Percentiles rank a stretch among this genome's conserved stretches.
Conservation (phyloP, 495 filamentous ascomycete species). For the Ramalina peruviana region DNA sequence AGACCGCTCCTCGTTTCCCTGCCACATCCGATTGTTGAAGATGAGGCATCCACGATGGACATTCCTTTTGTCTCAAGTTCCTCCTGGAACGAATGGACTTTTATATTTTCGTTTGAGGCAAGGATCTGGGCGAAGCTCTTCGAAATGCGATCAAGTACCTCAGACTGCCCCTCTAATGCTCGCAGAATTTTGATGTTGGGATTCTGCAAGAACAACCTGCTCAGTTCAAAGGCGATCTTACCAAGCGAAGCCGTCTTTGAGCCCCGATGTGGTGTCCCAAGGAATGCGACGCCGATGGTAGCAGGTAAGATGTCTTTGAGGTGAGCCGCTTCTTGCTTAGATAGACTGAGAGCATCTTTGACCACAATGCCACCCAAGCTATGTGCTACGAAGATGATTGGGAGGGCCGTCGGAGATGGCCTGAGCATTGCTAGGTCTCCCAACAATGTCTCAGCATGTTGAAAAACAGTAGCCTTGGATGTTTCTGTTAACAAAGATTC, state of each 20-base stretch:
- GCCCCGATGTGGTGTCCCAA: slow-evolving; percentile 74
- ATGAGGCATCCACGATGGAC: slow-evolving; percentile 49
- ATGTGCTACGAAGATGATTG: slow-evolving; percentile 34
- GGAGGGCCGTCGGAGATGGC: slow-evolving; percentile 12
- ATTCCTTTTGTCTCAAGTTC: slow-evolving; percentile 12
- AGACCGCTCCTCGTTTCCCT: slow-evolving; percentile 63
- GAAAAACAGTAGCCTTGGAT: slow-evolving; percentile 59
- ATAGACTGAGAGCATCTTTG: slow-evolving; percentile 20
- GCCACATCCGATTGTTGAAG: slow-evolving; percentile 58
- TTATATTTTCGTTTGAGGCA: slow-evolving; percentile 41
- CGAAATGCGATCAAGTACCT: slow-evolving; percentile 37
- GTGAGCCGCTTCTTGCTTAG: slow-evolving; percentile 8
- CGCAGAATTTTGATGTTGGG: slow-evolving; percentile 40
- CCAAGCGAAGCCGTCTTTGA: slow-evolving; percentile 64
- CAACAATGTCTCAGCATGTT: slow-evolving; percentile 68
- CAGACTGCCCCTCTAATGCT: slow-evolving; percentile 59
- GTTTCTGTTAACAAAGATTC: slow-evolving; percentile 41
- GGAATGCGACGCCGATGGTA: slow-evolving; percentile 68
- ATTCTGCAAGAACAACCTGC: slow-evolving; percentile 39
- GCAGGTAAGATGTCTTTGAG: slow-evolving; percentile 19
- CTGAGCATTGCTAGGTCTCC: slow-evolving; percentile 38
- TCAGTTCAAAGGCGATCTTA: slow-evolving; percentile 52
- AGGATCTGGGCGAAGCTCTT: slow-evolving; percentile 14
- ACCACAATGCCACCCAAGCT: slow-evolving; percentile 40
- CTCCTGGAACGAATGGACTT: slow-evolving; percentile 59